Evolutionary conservation across 2,329 filamentous ascomycete species (phyloP).

Genomic region (Ascochyta pisi): DNA sequence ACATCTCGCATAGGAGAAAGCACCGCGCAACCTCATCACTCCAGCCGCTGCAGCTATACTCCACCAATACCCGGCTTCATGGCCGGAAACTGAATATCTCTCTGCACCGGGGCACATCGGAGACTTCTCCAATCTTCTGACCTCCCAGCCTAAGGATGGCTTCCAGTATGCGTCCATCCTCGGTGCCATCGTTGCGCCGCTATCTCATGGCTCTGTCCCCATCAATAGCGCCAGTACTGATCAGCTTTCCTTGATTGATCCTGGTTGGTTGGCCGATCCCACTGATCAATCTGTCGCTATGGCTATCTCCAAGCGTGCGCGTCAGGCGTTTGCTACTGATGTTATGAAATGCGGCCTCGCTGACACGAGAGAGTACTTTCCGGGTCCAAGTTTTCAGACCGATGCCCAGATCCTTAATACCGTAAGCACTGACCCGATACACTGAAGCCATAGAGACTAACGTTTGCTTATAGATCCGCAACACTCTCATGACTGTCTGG

Average conservation of each 20-base stretch:
- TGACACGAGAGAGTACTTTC: too few relatives aligned
- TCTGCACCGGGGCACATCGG: constrained; percentile 24
- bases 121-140: constrained; percentile 23
- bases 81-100: constrained; percentile 40
- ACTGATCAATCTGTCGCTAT: constrained; percentile 44
- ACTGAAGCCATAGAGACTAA: too few relatives aligned
- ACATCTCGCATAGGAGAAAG: constrained; percentile 37
- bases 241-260: constrained; percentile 31
- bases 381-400: too few relatives aligned
- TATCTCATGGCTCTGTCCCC: constrained; percentile 47
- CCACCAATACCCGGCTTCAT: constrained; percentile 22
- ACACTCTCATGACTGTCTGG: too few relatives aligned
- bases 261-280: constrained; percentile 16
- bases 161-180: constrained; percentile 45
- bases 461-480: too few relatives aligned
- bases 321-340: constrained; percentile 32
- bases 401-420: too few relatives aligned
- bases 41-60: constrained; percentile 15
- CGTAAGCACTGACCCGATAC: too few relatives aligned
- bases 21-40: constrained; percentile 21
- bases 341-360: constrained; percentile 18
- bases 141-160: constrained; percentile 31
- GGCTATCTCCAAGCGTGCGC: constrained; percentile 39
- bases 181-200: constrained; percentile 40
- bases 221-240: constrained; percentile 36